Percentiles rank a stretch among this genome's conserved stretches.
Conservation (phyloP, 2,329 filamentous ascomycete genomes). For the Chrysoporthe puriensis region DNA sequence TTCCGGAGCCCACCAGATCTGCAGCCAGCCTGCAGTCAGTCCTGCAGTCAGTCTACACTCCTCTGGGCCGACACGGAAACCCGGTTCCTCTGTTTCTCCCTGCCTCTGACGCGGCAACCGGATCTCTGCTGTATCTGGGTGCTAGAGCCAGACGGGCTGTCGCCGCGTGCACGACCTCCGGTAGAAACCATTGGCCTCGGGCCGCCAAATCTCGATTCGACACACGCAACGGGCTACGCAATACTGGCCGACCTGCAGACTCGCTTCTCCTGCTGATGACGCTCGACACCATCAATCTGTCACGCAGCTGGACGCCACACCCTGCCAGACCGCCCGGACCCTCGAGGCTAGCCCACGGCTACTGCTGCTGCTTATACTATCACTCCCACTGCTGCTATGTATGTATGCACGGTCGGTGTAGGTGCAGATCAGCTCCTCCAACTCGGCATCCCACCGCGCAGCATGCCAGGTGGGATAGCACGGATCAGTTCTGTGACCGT, state of each 20-base stretch:
- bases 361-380: not conserved
- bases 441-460: not conserved
- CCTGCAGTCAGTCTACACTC: not conserved
- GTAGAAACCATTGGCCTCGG: constrained; percentile 1
- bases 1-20: constrained; percentile 10
- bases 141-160: not conserved
- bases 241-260: constrained; percentile 7
- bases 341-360: constrained; percentile 18
- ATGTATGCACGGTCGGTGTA: too few relatives aligned
- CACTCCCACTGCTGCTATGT: too few relatives aligned
- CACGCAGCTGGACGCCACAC: constrained; percentile 2
- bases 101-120: constrained; percentile 8
- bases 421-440: not conserved
- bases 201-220: constrained; percentile 6
- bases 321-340: not conserved
- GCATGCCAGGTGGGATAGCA: constrained; percentile 14
- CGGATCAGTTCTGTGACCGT: constrained; percentile 10
- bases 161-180: not conserved
- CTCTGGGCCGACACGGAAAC: not conserved
- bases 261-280: not conserved
- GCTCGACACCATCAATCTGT: constrained; percentile 14
- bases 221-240: not conserved
- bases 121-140: not conserved
- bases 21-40: not conserved
- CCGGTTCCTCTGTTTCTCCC: not conserved